A percentile compares a stretch with the other conserved stretches of the same genome.
Conservation (phyloP, 257 asterid genomes). For the Petunia axillaris region DNA sequence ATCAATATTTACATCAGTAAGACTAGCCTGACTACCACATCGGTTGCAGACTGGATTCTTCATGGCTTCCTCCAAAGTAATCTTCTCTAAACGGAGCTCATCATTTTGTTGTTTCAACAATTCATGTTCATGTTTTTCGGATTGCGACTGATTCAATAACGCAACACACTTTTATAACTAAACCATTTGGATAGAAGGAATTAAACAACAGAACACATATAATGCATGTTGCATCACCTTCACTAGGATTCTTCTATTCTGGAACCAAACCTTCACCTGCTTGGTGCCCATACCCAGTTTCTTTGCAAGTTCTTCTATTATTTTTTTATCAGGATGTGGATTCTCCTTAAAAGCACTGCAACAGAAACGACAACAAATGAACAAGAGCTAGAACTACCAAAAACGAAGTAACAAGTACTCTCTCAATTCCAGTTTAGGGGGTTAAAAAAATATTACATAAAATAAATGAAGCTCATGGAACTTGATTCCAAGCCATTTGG, state of each 20-base stretch:
- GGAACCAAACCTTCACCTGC: constrained; percentile 93
- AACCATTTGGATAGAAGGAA: neutral
- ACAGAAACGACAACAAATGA: neutral
- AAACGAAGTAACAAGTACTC: too few relatives aligned
- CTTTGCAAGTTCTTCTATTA: constrained; percentile 61
- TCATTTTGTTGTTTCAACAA: constrained; percentile 71
- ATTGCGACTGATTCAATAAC: constrained; percentile 51
- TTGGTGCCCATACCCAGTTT: constrained; percentile 61
- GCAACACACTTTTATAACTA: constrained; percentile 26
- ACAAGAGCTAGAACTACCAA: too few relatives aligned
- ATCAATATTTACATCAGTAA: constrained; percentile 51
- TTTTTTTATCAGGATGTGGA: constrained; percentile 83
- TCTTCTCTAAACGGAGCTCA: constrained; percentile 68
- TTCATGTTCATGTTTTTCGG: constrained; percentile 66
- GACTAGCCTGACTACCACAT: constrained; percentile 61
- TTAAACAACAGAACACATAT: neutral
- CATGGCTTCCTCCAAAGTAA: constrained; percentile 59
- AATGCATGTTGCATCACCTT: constrained; percentile 45
- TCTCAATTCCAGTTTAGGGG: too few relatives aligned
- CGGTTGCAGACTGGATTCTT: constrained; percentile 59
- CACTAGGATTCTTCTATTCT: constrained; percentile 81
- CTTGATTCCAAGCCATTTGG: too few relatives aligned
- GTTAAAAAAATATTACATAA: too few relatives aligned
- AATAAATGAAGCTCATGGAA: too few relatives aligned
- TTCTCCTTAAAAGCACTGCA: constrained; percentile 73